phyloP scores from a whole-genome alignment of 257 asterid genomes.

The Petrea volubilis region DNA sequence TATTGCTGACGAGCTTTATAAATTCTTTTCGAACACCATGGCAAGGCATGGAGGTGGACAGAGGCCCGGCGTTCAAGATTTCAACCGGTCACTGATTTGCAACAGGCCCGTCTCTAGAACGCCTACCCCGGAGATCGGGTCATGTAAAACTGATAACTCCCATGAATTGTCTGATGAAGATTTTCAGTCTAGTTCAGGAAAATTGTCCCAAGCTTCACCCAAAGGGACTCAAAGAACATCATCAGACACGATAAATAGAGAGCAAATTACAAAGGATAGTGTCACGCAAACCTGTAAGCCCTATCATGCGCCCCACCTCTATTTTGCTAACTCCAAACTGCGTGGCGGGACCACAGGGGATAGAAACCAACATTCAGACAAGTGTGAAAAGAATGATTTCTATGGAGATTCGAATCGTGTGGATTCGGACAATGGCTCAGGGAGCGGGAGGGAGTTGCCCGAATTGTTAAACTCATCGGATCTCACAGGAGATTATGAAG shows the following conservation, averaged over 20 bases:
- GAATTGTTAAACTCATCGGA: conserved; percentile 41
- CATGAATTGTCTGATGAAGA: conserved; percentile 1
- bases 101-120: conserved; percentile 24
- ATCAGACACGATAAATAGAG: neutral
- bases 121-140: conserved; percentile 24
- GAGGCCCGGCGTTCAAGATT: conserved; percentile 55
- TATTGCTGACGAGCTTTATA: conserved; percentile 55
- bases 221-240: conserved; percentile 4
- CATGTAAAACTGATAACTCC: conserved; percentile 24
- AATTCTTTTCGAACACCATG: conserved; percentile 70
- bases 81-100: conserved; percentile 20
- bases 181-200: conserved; percentile 11
- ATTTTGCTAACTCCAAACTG: conserved; percentile 32
- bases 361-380: conserved; percentile 25
- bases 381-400: conserved; percentile 22
- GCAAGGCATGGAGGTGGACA: conserved; percentile 61
- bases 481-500: conserved; percentile 69
- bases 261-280: conserved; percentile 18
- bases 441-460: conserved; percentile 26
- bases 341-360: conserved; percentile 12
- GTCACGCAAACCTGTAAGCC: conserved; percentile 17
- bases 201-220: conserved; percentile 10
- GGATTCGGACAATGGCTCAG: conserved; percentile 20
- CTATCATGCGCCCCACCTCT: conserved; percentile 41
- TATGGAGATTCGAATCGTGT: conserved; percentile 23